Percentiles rank a stretch among this genome's conserved stretches.
Conservation (phyloP, 2,329 filamentous ascomycete genomes). For the Zasmidium cellare region DNA sequence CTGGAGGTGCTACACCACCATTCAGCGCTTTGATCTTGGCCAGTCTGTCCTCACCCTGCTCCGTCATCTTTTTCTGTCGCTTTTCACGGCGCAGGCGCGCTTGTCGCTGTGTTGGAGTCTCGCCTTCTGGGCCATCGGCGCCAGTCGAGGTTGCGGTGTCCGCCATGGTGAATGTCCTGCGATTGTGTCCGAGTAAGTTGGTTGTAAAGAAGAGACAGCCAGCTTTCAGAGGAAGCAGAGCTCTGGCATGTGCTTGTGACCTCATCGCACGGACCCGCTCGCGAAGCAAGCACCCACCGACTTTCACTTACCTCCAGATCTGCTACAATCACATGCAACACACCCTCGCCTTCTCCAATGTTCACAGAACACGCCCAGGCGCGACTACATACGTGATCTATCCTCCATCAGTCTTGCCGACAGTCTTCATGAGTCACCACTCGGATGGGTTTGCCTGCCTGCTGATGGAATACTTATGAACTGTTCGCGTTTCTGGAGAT, state of each 20-base stretch:
- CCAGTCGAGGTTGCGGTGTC: conserved; percentile 27
- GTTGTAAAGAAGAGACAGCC: background rate
- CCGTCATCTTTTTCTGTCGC: conserved; percentile 74
- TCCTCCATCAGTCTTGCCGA: no score
- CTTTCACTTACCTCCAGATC: background rate
- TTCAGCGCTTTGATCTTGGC: conserved; percentile 74
- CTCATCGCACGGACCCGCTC: background rate
- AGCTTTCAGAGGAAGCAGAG: background rate
- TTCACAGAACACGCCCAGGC: no score
- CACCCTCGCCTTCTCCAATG: background rate
- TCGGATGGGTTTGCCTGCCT: background rate
- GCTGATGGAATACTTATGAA: background rate
- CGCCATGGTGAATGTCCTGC: conserved; percentile 24
- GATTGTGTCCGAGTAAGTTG: no score
- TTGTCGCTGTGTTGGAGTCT: conserved; percentile 54
- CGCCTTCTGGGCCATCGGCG: conserved; percentile 29
- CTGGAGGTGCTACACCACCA: conserved; percentile 40
- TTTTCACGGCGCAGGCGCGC: conserved; percentile 76
- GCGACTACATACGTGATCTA: no score
- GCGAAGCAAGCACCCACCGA: background rate
- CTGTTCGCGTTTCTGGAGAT: background rate
- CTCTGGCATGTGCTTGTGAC: background rate
- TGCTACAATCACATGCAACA: background rate
- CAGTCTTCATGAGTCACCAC: background rate
- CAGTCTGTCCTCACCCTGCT: conserved; percentile 67